Conservation (phyloP, 768 basidiomycete species). For the Psilocybe cubensis region DNA sequence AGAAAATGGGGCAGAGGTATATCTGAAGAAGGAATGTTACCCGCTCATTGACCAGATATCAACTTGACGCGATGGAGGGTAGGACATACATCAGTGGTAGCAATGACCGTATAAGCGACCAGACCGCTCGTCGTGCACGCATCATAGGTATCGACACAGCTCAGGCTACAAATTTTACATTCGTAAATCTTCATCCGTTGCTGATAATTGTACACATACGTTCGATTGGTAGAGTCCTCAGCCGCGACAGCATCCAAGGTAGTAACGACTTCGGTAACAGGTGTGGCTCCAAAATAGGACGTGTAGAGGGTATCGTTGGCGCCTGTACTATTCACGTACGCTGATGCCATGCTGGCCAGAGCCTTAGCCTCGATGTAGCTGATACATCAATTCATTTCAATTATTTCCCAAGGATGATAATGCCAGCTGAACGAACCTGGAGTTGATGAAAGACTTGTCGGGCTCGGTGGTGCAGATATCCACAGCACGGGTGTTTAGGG, state of each 20-base stretch:
- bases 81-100: constrained; percentile 44
- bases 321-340: constrained; percentile 40
- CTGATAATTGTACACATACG: constrained; percentile 25
- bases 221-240: constrained; percentile 43
- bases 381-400: not conserved
- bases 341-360: constrained; percentile 34
- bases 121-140: constrained; percentile 39
- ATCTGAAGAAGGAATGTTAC: constrained; percentile 30
- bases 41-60: not conserved
- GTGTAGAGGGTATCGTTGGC: constrained; percentile 39
- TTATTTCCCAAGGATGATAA: not conserved
- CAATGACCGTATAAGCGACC: constrained; percentile 47
- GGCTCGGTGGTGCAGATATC: constrained; percentile 40
- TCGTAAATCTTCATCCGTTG: not conserved
- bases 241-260: constrained; percentile 41
- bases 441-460: constrained; percentile 40
- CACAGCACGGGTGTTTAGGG: constrained; percentile 39
- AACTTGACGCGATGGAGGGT: not conserved
- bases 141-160: constrained; percentile 42
- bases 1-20: constrained; percentile 52
- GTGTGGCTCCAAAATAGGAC: constrained; percentile 41
- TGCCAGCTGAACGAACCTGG: constrained; percentile 36
- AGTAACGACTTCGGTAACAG: constrained; percentile 37
- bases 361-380: constrained; percentile 42
- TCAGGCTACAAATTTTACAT: constrained; percentile 30